Evolutionary conservation across 352 stramenopile genomes (phyloP).

Genomic region (Globisporangium spiculum): DNA sequence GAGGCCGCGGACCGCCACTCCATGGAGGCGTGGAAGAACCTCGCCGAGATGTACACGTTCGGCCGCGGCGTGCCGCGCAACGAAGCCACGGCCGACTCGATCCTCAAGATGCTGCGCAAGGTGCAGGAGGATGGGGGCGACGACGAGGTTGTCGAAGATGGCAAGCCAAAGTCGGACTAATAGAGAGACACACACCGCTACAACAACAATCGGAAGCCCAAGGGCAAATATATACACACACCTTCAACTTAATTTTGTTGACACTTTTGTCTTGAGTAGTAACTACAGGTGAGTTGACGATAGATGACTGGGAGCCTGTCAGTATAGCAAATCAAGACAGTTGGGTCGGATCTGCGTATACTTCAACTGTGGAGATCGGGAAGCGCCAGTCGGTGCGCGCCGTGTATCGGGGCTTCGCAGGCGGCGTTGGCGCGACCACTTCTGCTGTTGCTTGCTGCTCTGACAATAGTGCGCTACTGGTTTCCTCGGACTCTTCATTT

Average conservation of each 20-base stretch:
- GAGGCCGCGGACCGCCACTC: constrained; percentile 79
- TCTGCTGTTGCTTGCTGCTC: not conserved
- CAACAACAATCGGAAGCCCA: no score
- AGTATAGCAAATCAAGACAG: constrained; percentile 5
- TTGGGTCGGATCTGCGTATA: constrained; percentile 49
- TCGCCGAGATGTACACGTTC: constrained; percentile 84
- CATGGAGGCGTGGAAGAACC: constrained; percentile 87
- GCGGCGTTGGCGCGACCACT: not conserved
- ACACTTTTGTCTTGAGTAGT: not conserved
- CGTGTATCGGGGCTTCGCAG: constrained; percentile 42
- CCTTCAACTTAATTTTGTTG: not conserved
- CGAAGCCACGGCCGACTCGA: constrained; percentile 73
- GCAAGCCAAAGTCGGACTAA: constrained; percentile 6
- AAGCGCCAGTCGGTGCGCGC: constrained; percentile 62
- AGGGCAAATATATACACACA: not conserved
- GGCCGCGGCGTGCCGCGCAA: constrained; percentile 76
- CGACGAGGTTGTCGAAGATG: not conserved
- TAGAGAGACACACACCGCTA: not conserved
- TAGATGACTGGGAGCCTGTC: not conserved
- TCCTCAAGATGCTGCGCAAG: constrained; percentile 77
- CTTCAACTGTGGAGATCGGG: constrained; percentile 73
- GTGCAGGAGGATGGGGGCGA: constrained; percentile 11
- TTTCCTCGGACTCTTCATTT: constrained; percentile 2
- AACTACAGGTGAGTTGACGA: not conserved
- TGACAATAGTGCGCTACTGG: constrained; percentile 12